Evolutionary conservation across 1,284 basidiomycete genomes (phyloP).

Genomic region (Vanrija pseudolonga): DNA sequence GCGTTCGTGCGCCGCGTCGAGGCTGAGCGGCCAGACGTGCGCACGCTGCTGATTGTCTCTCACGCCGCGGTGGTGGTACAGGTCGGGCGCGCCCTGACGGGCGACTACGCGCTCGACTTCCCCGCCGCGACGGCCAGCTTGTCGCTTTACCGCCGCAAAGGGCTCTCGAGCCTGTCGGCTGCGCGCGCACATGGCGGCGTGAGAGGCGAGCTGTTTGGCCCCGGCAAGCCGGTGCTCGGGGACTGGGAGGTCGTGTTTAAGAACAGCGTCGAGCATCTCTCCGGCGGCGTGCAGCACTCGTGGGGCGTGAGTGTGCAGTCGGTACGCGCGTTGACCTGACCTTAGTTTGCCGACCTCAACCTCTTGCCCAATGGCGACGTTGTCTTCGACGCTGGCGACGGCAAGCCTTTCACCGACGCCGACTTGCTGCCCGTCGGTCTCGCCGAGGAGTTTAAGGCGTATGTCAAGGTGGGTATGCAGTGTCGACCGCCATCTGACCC

Average conservation of each 20-base stretch:
- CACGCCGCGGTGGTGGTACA: constrained; percentile 46
- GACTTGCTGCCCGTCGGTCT: constrained; percentile 20
- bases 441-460: constrained; percentile 4
- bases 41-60: constrained; percentile 39
- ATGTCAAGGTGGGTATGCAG: too few species aligned
- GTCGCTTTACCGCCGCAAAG: constrained; percentile 11
- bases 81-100: constrained; percentile 41
- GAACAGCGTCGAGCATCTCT: constrained; percentile 20
- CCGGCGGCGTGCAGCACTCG: constrained; percentile 22
- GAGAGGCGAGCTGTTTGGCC: constrained; percentile 4
- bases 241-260: constrained; percentile 1
- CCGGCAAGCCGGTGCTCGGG: constrained; percentile 1
- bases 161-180: constrained; percentile 12
- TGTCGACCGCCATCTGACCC: too few species aligned
- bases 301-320: constrained; percentile 16
- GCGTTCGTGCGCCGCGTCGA: constrained; percentile 12
- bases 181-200: constrained; percentile 19
- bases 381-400: constrained; percentile 8
- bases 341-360: constrained; percentile 16
- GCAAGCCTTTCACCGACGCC: constrained; percentile 3
- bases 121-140: not conserved
- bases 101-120: not conserved
- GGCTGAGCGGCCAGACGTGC: constrained; percentile 24
- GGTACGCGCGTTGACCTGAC: too few species aligned
- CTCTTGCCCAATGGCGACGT: constrained; percentile 9